A percentile compares a stretch with the other conserved stretches of the same genome.
Conservation (phyloP, 148 eudicot species). For the Nyssa sinensis region DNA sequence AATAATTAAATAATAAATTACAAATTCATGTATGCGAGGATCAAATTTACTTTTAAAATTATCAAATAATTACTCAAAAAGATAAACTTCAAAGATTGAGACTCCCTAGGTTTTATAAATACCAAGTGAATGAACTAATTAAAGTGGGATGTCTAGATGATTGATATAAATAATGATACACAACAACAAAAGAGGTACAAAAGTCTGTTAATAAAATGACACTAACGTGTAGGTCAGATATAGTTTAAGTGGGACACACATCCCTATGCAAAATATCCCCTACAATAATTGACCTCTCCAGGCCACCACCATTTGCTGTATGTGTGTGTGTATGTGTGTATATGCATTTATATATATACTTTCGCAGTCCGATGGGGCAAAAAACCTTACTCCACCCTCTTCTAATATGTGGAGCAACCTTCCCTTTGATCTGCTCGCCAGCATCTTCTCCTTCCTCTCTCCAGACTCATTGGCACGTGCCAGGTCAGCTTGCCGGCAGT, state of each 20-base stretch:
- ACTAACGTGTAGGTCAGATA: conserved; percentile 24
- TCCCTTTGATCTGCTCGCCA: conserved; percentile 48
- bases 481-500: conserved; percentile 38
- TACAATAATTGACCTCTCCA: conserved; percentile 22
- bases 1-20: no score
- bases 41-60: no score
- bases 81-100: no score
- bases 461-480: conserved; percentile 56
- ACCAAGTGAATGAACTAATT: no score
- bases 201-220: background rate
- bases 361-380: background rate
- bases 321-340: background rate
- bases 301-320: conserved; percentile 1
- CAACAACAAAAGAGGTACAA: conserved; percentile 5
- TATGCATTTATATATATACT: background rate
- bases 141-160: no score
- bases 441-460: conserved; percentile 51
- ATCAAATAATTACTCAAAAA: no score
- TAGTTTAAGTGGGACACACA: conserved; percentile 27
- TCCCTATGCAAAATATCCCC: conserved; percentile 27
- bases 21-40: no score
- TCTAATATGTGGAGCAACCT: conserved; percentile 50
- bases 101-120: no score
- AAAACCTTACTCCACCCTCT: background rate
- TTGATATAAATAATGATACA: background rate